A percentile compares a stretch with the other conserved stretches of the same genome.
phyloP scores from a whole-genome alignment of 2,329 filamentous ascomycete genomes.

The Aspergillus sp. region DNA sequence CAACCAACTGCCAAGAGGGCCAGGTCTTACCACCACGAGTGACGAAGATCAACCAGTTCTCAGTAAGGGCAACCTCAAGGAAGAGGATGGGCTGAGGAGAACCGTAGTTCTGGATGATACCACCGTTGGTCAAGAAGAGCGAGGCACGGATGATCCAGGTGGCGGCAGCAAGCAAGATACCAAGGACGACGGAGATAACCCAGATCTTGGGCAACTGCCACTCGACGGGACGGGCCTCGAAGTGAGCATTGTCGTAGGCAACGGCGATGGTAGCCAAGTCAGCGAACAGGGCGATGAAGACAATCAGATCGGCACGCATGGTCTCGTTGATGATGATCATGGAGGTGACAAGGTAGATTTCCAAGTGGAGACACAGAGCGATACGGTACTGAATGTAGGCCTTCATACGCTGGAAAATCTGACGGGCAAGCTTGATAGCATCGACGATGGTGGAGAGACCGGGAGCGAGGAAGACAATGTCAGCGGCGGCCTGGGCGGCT shows the following conservation, averaged over 20 bases:
- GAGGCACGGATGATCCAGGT: constrained; percentile 72
- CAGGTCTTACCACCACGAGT: constrained; percentile 75
- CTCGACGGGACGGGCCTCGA: constrained; percentile 68
- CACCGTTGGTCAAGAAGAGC: constrained; percentile 64
- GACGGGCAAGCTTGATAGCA: constrained; percentile 68
- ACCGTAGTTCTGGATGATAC: constrained; percentile 71
- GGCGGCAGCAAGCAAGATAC: constrained; percentile 61
- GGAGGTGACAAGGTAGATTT: constrained; percentile 71
- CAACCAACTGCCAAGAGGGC: constrained; percentile 69
- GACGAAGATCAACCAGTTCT: constrained; percentile 98
- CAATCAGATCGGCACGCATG: constrained; percentile 66
- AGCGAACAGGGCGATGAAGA: constrained; percentile 75
- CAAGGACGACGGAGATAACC: constrained; percentile 60
- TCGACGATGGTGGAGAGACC: constrained; percentile 67
- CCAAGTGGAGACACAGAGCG: constrained; percentile 67
- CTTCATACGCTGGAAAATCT: constrained; percentile 77
- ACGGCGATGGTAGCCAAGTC: constrained; percentile 75
- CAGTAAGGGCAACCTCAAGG: constrained; percentile 84
- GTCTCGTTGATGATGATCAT: constrained; percentile 80
- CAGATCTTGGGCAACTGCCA: constrained; percentile 80
- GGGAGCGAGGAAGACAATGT: constrained; percentile 71
- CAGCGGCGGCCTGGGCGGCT: constrained; percentile 66
- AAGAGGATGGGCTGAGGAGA: constrained; percentile 76
- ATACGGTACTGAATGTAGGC: constrained; percentile 74
- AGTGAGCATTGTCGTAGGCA: constrained; percentile 75